phyloP scores from a whole-genome alignment of 2,329 filamentous ascomycete genomes.

The Colletotrichum caudatum region DNA sequence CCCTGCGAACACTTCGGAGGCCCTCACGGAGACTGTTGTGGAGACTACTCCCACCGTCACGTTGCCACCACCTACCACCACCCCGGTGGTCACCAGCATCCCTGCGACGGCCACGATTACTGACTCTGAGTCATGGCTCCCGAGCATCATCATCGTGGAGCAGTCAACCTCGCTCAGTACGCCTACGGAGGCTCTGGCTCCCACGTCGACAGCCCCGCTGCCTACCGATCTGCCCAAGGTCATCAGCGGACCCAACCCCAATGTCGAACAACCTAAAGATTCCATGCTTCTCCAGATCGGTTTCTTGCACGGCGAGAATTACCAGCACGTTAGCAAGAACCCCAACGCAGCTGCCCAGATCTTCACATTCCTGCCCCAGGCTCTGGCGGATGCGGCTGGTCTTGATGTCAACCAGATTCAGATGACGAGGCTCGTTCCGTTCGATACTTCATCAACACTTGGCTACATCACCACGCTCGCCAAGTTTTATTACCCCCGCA shows the following conservation, averaged over 20 bases:
- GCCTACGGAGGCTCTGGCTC: constrained; percentile 53
- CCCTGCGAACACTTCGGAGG: constrained; percentile 36
- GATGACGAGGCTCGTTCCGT: constrained; percentile 80
- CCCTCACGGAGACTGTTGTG: constrained; percentile 18
- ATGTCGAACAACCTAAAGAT: constrained; percentile 67
- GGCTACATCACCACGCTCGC: constrained; percentile 86
- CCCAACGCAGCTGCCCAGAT: constrained; percentile 84
- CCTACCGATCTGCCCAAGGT: constrained; percentile 78
- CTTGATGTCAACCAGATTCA: constrained; percentile 68
- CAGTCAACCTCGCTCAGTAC: constrained; percentile 57
- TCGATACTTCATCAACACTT: constrained; percentile 75
- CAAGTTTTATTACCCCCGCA: constrained; percentile 76
- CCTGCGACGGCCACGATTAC: constrained; percentile 58
- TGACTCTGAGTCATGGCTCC: constrained; percentile 62
- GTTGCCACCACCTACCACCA: constrained; percentile 26
- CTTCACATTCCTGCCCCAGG: constrained; percentile 80
- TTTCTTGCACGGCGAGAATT: constrained; percentile 85
- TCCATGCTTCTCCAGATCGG: constrained; percentile 84
- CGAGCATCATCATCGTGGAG: constrained; percentile 72
- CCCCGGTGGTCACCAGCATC: constrained; percentile 53
- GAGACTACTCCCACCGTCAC: constrained; percentile 29
- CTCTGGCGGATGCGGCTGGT: constrained; percentile 73
- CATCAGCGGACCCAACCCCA: constrained; percentile 76
- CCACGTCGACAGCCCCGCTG: constrained; percentile 64
- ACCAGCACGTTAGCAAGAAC: constrained; percentile 80